These are phyloP conservation scores for Candida anglica DNA, from an alignment of 805 yeast species.

Conservation along the genomic window DNA sequence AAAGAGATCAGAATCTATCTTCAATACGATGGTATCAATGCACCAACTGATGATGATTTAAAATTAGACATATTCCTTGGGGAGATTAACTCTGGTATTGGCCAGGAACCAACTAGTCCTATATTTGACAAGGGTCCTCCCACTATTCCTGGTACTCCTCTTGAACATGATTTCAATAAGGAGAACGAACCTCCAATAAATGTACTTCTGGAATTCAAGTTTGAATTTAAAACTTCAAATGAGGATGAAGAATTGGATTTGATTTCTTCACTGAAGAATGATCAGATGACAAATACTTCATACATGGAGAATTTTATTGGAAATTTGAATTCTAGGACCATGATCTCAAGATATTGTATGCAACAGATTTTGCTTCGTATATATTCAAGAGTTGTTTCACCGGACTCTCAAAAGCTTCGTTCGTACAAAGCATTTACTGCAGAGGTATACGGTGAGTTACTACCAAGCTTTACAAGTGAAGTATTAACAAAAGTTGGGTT, in stretches of 20 bases:
- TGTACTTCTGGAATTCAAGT: not conserved
- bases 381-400: slow-evolving; percentile 76
- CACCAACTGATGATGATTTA: slow-evolving; percentile 14
- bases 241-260: not conserved
- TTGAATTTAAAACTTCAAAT: no score
- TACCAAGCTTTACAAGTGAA: slow-evolving; percentile 71
- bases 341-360: slow-evolving; percentile 36
- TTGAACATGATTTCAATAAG: not conserved
- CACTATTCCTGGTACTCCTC: no score
- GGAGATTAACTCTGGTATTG: slow-evolving; percentile 2
- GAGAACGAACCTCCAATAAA: not conserved
- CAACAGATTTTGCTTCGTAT: slow-evolving; percentile 72
- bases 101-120: no score
- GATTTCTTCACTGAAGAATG: no score
- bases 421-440: slow-evolving; percentile 84
- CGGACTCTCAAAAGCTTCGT: slow-evolving; percentile 58
- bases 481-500: slow-evolving; percentile 59
- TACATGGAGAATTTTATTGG: slow-evolving; percentile 17
- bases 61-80: slow-evolving; percentile 14
- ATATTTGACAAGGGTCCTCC: no score
- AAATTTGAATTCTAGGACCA: slow-evolving; percentile 14
- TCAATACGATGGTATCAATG: slow-evolving; percentile 8
- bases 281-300: not conserved
- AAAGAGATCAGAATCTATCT: slow-evolving; percentile 16
- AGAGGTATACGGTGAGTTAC: slow-evolving; percentile 84